Evolutionary conservation across 2,329 filamentous ascomycete species (phyloP).

Genomic region (Sporothrix curviconia): DNA sequence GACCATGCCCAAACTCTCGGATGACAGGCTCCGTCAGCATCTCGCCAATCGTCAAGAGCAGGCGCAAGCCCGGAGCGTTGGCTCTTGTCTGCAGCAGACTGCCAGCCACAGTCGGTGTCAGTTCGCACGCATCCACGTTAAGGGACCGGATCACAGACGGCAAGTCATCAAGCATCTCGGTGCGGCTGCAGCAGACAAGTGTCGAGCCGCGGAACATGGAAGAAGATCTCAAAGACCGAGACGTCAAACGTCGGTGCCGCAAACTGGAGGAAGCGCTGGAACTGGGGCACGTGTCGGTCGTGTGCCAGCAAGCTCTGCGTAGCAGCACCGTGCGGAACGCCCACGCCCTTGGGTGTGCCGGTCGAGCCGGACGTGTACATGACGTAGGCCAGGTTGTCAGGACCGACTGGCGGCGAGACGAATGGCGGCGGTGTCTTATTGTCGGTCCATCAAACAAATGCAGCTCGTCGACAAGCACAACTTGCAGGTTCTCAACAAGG

Average conservation of each 20-base stretch:
- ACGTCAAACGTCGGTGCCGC: slow-evolving; percentile 91
- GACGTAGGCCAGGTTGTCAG: slow-evolving; percentile 64
- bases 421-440: background rate
- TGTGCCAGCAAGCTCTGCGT: slow-evolving; percentile 81
- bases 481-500: slow-evolving; percentile 20
- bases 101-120: slow-evolving; percentile 81
- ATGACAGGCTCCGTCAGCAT: slow-evolving; percentile 79
- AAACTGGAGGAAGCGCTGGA: slow-evolving; percentile 81
- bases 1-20: slow-evolving; percentile 65
- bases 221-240: slow-evolving; percentile 95
- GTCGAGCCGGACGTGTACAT: slow-evolving; percentile 94
- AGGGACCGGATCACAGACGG: slow-evolving; percentile 58
- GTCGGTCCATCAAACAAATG: background rate
- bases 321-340: slow-evolving; percentile 70
- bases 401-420: background rate
- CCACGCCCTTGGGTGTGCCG: slow-evolving; percentile 81
- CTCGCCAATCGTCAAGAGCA: slow-evolving; percentile 83
- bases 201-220: slow-evolving; percentile 68
- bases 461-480: slow-evolving; percentile 32
- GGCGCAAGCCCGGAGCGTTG: slow-evolving; percentile 59
- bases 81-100: slow-evolving; percentile 64
- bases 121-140: slow-evolving; percentile 73
- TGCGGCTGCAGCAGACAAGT: slow-evolving; percentile 63
- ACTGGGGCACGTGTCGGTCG: slow-evolving; percentile 66
- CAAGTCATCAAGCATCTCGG: slow-evolving; percentile 67